These are phyloP conservation scores for Yueomyces sinensis DNA, from an alignment of 805 yeast genomes.

Conservation along the genomic window DNA sequence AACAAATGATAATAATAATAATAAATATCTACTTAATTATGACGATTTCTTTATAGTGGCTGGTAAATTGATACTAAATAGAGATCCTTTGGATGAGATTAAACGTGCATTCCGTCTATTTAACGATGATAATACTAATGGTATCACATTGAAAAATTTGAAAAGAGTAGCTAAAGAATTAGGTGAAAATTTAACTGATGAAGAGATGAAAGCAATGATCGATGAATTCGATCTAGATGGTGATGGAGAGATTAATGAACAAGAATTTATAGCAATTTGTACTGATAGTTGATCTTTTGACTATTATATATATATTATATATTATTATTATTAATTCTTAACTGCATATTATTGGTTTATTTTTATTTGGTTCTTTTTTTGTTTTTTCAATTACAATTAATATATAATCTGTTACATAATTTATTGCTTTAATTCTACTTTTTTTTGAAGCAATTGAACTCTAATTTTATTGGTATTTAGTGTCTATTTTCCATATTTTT, in stretches of 20 bases:
- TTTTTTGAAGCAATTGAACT: too few species aligned
- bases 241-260: conserved; percentile 88
- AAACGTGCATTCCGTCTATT: conserved; percentile 78
- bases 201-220: conserved; percentile 90
- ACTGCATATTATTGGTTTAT: neutral
- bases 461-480: too few species aligned
- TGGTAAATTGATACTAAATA: conserved; percentile 66
- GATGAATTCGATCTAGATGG: conserved; percentile 94
- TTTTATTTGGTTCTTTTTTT: too few species aligned
- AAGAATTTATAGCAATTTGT: conserved; percentile 82
- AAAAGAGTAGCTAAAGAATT: conserved; percentile 84
- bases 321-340: neutral
- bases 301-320: neutral
- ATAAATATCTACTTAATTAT: conserved; percentile 55
- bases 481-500: too few species aligned
- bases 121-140: conserved; percentile 82
- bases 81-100: conserved; percentile 91
- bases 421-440: too few species aligned
- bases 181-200: conserved; percentile 86
- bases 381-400: neutral
- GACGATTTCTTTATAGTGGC: conserved; percentile 66
- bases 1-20: too few species aligned
- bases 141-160: conserved; percentile 66
- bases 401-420: neutral
- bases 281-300: too few species aligned